phyloP scores from a whole-genome alignment of 805 yeast species.

The Teunomyces gatunensis region DNA sequence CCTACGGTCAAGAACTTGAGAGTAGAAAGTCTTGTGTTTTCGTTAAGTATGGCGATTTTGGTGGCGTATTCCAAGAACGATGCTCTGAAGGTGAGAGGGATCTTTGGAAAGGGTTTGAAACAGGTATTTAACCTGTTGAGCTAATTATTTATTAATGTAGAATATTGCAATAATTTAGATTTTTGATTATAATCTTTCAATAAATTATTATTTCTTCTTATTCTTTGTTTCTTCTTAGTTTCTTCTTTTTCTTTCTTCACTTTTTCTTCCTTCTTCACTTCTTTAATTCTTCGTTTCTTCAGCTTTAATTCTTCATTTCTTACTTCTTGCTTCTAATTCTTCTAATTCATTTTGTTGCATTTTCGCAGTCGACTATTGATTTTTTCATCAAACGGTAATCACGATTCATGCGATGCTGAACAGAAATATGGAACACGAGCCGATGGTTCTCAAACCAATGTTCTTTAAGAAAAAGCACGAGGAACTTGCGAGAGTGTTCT shows the following conservation, averaged over 20 bases:
- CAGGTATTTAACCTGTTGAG: constrained; percentile 12
- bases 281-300: neutral
- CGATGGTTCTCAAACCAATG: constrained; percentile 1
- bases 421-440: constrained; percentile 7
- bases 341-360: neutral
- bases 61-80: constrained; percentile 31
- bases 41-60: constrained; percentile 33
- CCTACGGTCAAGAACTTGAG: constrained; percentile 22
- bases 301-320: neutral
- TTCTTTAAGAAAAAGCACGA: constrained; percentile 5
- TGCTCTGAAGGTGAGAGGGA: constrained; percentile 32
- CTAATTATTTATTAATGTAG: neutral
- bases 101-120: constrained; percentile 34
- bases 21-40: constrained; percentile 30
- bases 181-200: neutral
- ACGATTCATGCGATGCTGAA: neutral
- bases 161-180: neutral
- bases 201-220: no score
- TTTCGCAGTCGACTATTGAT: neutral
- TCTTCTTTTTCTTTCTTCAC: no score
- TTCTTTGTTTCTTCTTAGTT: no score
- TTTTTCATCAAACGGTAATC: neutral
- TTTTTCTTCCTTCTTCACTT: neutral
- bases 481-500: neutral
- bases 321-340: neutral